phyloP scores from a whole-genome alignment of 208 protist species.

The Leishmania guyanensis region DNA sequence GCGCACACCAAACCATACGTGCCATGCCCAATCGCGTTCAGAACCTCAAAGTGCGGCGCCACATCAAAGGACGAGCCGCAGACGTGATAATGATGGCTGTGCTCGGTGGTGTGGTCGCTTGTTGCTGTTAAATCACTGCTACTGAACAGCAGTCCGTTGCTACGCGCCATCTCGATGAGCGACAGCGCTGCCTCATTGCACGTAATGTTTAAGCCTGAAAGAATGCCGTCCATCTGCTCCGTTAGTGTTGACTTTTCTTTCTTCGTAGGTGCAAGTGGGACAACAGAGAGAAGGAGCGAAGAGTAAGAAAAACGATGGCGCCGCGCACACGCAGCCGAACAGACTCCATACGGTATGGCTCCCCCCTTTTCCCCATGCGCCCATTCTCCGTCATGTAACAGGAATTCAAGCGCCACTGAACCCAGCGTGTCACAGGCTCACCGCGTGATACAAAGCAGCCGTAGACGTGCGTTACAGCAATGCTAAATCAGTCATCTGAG shows the following conservation, averaged over 20 bases:
- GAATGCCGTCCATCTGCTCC: background rate
- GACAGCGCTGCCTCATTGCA: constrained; percentile 31
- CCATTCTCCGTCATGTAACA: background rate
- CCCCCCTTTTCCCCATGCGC: too few species aligned
- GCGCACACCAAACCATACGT: constrained; percentile 82
- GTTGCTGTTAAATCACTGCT: constrained; percentile 18
- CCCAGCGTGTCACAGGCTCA: background rate
- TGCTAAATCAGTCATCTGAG: background rate
- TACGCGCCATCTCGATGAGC: constrained; percentile 29
- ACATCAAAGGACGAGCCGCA: constrained; percentile 60
- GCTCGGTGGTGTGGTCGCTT: constrained; percentile 21
- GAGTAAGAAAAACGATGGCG: background rate
- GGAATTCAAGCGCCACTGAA: background rate
- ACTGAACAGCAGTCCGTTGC: constrained; percentile 33
- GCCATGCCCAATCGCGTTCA: constrained; percentile 61
- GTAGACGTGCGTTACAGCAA: too few species aligned
- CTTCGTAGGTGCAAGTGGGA: background rate
- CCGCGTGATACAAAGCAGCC: background rate
- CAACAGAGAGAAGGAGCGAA: background rate
- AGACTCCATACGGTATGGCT: background rate
- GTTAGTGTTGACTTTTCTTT: background rate
- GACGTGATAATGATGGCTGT: constrained; percentile 58
- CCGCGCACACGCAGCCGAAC: background rate
- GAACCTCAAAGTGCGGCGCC: constrained; percentile 64
- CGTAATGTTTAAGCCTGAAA: constrained; percentile 3